Evolutionary conservation across 768 basidiomycete species (phyloP), one percentile per base, ranked within the genome.

Genomic region (Tricholoma saponaceum): DNA sequence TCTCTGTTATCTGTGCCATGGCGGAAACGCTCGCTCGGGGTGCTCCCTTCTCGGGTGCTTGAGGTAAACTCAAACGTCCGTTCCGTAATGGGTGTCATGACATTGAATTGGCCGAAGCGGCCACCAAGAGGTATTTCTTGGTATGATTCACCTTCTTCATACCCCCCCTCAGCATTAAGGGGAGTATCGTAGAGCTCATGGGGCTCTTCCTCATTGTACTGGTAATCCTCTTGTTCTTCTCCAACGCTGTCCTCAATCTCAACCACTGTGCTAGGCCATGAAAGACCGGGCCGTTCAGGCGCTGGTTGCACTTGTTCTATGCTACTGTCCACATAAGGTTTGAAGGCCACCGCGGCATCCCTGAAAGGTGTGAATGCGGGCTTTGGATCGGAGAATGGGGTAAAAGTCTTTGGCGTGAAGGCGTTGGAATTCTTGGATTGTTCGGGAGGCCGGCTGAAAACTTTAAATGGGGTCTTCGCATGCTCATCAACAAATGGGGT

Each of bases 71-170:
- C 97, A 65, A 83, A 83, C 9, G 97, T 98, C 41, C 95, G 81
- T 71, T 99, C 97, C 12, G 92, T 92, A 70, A 98, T 98, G 2
- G 97, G 96, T 8, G 96, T 98, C 94, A 99, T 95, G 56, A 95
- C 87, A 66, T 90, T 86, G 73, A 98, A 90, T 57, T 82, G 79
- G 33, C 89, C 90, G 67, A 91, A 89, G 25, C 90, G 83, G 16
- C 90, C 86, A 14, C 87, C 88, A 52, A 87, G 76, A 26, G 89
- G 87, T 18, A 79, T 72, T 22, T 79, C 76, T 50, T 73, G 75
- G 58, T 73, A 78, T 6, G 71, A 75, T 28, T 75, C 71, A 5
- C 68, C 72, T 37, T 75, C 75, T 14, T 78, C 76, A n/a, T 77
- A 70, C 37, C 68, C 70, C 33, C 65, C 67, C 5, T 67, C 69